Percentiles rank a stretch among this genome's conserved stretches.
These are phyloP conservation scores for Phoenix dactylifera DNA, from an alignment of 176 grass and related monocot species.

Conservation along the genomic window DNA sequence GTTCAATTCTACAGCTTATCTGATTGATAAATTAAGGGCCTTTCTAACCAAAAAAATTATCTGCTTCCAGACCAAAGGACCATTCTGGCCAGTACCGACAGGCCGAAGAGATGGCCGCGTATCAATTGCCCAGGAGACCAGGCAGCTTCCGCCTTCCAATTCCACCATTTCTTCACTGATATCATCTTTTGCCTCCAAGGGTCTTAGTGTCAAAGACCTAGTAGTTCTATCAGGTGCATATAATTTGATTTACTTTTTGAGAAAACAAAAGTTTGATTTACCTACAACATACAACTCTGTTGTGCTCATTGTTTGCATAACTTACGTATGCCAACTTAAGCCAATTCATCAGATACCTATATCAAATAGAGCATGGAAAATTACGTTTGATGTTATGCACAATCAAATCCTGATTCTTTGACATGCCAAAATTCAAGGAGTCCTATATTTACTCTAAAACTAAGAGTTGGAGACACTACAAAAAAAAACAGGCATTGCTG, in stretches of 20 bases:
- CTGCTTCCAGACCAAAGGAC: constrained; percentile 52
- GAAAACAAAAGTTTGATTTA: too few relatives aligned
- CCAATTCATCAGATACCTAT: too few relatives aligned
- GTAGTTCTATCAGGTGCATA: constrained; percentile 68
- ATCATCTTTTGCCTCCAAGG: constrained; percentile 45
- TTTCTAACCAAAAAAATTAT: background rate
- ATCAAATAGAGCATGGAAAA: background rate
- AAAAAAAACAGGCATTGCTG: too few relatives aligned
- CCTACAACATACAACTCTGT: too few relatives aligned
- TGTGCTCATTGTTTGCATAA: too few relatives aligned
- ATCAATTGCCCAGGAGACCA: constrained; percentile 45
- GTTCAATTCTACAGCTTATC: background rate
- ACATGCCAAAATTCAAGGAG: too few relatives aligned
- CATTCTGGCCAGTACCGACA: constrained; percentile 49
- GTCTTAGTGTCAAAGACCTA: constrained; percentile 70
- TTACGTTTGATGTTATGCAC: background rate
- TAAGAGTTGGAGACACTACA: too few relatives aligned
- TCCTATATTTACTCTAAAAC: too few relatives aligned
- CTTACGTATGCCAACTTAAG: too few relatives aligned
- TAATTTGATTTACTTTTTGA: too few relatives aligned
- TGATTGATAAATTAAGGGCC: background rate
- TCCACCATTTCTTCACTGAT: constrained; percentile 49
- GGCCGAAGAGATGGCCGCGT: constrained; percentile 57
- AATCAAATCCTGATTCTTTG: background rate
- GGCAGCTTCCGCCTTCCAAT: constrained; percentile 44